phyloP scores from a whole-genome alignment of 1,284 basidiomycete genomes.

The Schizophyllum amplum region DNA sequence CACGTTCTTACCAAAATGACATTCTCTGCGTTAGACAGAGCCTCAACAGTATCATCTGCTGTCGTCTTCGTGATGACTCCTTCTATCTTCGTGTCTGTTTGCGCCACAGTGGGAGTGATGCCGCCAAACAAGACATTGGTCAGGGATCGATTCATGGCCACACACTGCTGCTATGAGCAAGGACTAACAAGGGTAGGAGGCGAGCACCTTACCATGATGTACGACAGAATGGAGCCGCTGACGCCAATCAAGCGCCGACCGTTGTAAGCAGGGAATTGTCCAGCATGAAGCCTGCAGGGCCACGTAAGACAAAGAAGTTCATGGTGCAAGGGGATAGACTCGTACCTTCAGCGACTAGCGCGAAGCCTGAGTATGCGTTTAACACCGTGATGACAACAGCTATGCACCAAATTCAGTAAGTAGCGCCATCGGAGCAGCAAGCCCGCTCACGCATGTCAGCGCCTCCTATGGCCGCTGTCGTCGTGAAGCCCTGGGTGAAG shows the following conservation, averaged over 20 bases:
- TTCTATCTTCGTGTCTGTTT: constrained; percentile 62
- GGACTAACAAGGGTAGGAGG: neutral
- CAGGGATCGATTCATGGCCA: constrained; percentile 80
- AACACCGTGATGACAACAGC: constrained; percentile 83
- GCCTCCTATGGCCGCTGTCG: constrained; percentile 79
- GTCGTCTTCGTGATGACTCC: constrained; percentile 70
- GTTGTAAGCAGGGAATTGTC: constrained; percentile 78
- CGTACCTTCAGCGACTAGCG: constrained; percentile 81
- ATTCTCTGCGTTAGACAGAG: constrained; percentile 67
- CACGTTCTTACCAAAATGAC: constrained; percentile 76
- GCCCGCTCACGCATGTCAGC: constrained; percentile 79
- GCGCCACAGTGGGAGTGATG: constrained; percentile 46
- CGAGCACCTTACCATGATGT: constrained; percentile 81
- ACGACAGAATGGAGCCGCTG: constrained; percentile 82
- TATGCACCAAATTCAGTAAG: constrained; percentile 20
- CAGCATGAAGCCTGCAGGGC: constrained; percentile 60
- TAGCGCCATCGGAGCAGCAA: neutral
- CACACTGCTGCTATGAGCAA: constrained; percentile 44
- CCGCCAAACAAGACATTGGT: constrained; percentile 78
- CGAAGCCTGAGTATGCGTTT: constrained; percentile 86
- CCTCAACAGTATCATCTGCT: constrained; percentile 73
- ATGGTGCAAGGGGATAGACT: neutral
- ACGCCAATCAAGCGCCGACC: constrained; percentile 79
- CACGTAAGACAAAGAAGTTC: neutral
- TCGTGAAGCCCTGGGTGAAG: constrained; percentile 78